Base-by-base conservation (phyloP, 2,329 filamentous ascomycete species). In the Pestalotiopsis sp. region DNA sequence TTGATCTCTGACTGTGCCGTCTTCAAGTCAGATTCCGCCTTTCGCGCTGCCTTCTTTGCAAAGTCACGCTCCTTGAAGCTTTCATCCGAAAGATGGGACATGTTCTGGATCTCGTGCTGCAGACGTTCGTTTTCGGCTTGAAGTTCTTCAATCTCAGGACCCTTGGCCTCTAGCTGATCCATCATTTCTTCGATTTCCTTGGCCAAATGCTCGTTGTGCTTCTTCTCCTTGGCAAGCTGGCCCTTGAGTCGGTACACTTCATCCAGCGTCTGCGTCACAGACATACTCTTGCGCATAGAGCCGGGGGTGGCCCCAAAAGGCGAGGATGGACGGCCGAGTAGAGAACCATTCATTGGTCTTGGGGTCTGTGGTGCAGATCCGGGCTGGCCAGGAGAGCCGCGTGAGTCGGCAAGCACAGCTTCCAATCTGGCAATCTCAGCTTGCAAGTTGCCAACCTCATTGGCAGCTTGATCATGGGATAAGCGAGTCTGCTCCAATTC, bases 131-230 rank as follows among this genome's bases (percentile, higher is more conserved):
- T 91, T 74, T 98, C 95, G 14, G 89, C 87, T 62, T 93, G 91
- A 20, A 97, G 84, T 73, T 98, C 95, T 70, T 97, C 91, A 38
- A 98, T 89, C 76, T 98, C 94, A 0, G 96, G 96, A 31, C 92
- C 91, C 78, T 93, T 95, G 27, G 91, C 91, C 78, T 99, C 95
- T 49, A 98, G 82, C 68, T 95, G 92, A 49, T 90, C 87, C 69
- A 98, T 89, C 83, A 98, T 93, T 69, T 96, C 93, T 72, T 98
- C 93, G 59, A 98, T 84, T 59, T 95, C 90, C 49, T 90, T 87
- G 20, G 89, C 88, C 12, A 98, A 88, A 76, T 93, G 90, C 71
- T 92, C 89, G 73, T 89, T 94, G 25, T 90, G 89, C 69, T 92
- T 88, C 77, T 91, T 91, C 79, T 97, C 93, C 3, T 86, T 88